Conservation (phyloP, 2,329 filamentous ascomycete genomes). For the Fusarium sp. region DNA sequence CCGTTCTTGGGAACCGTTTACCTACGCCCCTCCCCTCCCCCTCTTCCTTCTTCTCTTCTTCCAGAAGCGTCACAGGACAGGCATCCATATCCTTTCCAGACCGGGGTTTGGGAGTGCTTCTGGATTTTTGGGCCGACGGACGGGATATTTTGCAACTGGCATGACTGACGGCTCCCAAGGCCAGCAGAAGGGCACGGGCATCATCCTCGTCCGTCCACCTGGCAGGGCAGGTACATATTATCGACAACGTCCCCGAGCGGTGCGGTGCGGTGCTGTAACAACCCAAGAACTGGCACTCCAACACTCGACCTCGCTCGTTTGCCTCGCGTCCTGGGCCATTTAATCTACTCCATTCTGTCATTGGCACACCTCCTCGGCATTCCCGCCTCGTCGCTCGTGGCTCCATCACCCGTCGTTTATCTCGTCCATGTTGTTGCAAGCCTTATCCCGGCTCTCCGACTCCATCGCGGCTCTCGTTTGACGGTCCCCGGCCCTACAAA, state of each 20-base stretch:
- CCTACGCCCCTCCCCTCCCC: conserved; percentile 27
- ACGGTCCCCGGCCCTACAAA: conserved; percentile 31
- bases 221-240: conserved; percentile 42
- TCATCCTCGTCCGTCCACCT: conserved; percentile 28
- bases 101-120: conserved; percentile 38
- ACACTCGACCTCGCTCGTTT: conserved; percentile 34
- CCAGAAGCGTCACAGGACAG: conserved; percentile 37
- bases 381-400: conserved; percentile 40
- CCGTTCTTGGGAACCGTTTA: conserved; percentile 32
- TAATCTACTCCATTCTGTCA: conserved; percentile 37
- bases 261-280: conserved; percentile 35
- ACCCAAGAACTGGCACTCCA: conserved; percentile 37
- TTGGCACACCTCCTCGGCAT: conserved; percentile 37
- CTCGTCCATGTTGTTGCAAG: conserved; percentile 38
- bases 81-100: conserved; percentile 31
- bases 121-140: conserved; percentile 36
- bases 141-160: conserved; percentile 37
- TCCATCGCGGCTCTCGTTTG: conserved; percentile 35
- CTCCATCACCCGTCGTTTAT: conserved; percentile 38
- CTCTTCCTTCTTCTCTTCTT: conserved; percentile 38
- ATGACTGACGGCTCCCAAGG: conserved; percentile 33
- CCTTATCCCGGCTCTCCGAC: conserved; percentile 34
- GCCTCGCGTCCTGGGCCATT: conserved; percentile 40
- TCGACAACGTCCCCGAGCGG: conserved; percentile 39
- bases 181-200: conserved; percentile 28